Percentiles rank a stretch among this genome's conserved stretches.
These are phyloP conservation scores for Cladosporium halotolerans DNA, from an alignment of 2,329 filamentous ascomycete species.

Conservation along the genomic window DNA sequence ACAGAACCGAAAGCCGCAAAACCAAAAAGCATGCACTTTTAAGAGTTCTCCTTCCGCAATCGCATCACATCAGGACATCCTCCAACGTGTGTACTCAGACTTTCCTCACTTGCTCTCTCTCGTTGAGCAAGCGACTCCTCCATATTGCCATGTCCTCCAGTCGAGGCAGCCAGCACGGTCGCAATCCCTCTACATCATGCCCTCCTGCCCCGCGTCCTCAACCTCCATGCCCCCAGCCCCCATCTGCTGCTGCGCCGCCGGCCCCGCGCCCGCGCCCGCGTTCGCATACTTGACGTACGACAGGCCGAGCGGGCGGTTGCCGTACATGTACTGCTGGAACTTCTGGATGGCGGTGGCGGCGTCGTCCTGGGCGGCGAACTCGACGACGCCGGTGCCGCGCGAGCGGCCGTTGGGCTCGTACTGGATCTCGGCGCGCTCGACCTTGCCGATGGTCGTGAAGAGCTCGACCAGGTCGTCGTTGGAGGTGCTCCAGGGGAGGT, in stretches of 20 bases:
- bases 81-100: too few relatives aligned
- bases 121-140: too few relatives aligned
- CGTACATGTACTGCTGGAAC: slow-evolving; percentile 96
- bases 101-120: too few relatives aligned
- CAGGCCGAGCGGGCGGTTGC: slow-evolving; percentile 84
- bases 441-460: slow-evolving; percentile 96
- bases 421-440: slow-evolving; percentile 97
- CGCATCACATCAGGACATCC: too few relatives aligned
- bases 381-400: slow-evolving; percentile 90
- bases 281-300: slow-evolving; percentile 91
- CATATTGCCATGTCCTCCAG: too few relatives aligned
- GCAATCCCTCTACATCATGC: slow-evolving; percentile 52
- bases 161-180: not conserved
- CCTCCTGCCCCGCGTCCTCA: slow-evolving; percentile 68
- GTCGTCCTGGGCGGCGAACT: slow-evolving; percentile 76
- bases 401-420: slow-evolving; percentile 96
- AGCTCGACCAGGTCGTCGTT: slow-evolving; percentile 95
- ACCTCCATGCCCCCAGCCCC: slow-evolving; percentile 63
- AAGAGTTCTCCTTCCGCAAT: too few relatives aligned
- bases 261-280: slow-evolving; percentile 35
- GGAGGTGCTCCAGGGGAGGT: slow-evolving; percentile 97
- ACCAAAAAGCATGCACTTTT: too few relatives aligned
- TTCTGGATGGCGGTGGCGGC: slow-evolving; percentile 93
- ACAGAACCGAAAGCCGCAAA: too few relatives aligned
- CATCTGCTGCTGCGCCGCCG: slow-evolving; percentile 35